These are phyloP conservation scores for Basipetospora chlamydospora DNA, from an alignment of 2,329 filamentous ascomycete species.

Conservation along the genomic window DNA sequence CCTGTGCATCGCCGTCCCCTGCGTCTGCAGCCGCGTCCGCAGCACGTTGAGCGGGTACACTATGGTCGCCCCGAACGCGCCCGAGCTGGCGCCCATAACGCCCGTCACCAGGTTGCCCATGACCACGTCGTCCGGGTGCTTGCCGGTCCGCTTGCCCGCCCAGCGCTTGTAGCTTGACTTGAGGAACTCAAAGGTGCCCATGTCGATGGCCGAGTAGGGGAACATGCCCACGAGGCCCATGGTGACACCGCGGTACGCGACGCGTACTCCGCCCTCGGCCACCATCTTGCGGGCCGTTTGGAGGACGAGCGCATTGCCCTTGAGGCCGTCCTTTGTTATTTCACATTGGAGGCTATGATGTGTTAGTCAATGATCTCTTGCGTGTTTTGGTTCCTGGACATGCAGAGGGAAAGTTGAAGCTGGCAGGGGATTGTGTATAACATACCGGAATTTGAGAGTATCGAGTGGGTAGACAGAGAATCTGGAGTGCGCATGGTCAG, in stretches of 20 bases:
- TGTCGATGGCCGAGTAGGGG: conserved; percentile 91
- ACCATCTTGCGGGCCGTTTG: conserved; percentile 82
- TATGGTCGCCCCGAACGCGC: conserved; percentile 80
- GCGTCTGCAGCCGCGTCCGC: conserved; percentile 80
- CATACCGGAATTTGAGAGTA: conserved; percentile 54
- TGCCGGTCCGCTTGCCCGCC: conserved; percentile 52
- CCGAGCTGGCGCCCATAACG: conserved; percentile 78
- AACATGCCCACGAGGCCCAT: conserved; percentile 96
- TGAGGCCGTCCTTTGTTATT: conserved; percentile 71
- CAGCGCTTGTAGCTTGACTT: conserved; percentile 60
- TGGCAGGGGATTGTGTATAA: conserved; percentile 2
- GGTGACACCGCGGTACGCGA: conserved; percentile 82
- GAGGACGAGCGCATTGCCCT: conserved; percentile 67
- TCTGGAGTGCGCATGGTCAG: conserved; percentile 24
- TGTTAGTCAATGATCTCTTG: too few relatives aligned
- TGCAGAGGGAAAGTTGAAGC: conserved; percentile 8
- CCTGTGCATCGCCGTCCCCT: conserved; percentile 84
- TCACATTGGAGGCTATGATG: conserved; percentile 81
- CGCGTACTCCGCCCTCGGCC: conserved; percentile 53
- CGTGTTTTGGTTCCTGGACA: too few relatives aligned
- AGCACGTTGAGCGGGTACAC: conserved; percentile 94
- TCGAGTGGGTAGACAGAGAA: conserved; percentile 92
- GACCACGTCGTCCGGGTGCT: conserved; percentile 70
- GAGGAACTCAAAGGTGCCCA: conserved; percentile 87
- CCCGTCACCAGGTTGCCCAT: conserved; percentile 75